These are phyloP conservation scores for Wickerhamiella vanderwaltii DNA, from an alignment of 805 yeast species.

Conservation along the genomic window DNA sequence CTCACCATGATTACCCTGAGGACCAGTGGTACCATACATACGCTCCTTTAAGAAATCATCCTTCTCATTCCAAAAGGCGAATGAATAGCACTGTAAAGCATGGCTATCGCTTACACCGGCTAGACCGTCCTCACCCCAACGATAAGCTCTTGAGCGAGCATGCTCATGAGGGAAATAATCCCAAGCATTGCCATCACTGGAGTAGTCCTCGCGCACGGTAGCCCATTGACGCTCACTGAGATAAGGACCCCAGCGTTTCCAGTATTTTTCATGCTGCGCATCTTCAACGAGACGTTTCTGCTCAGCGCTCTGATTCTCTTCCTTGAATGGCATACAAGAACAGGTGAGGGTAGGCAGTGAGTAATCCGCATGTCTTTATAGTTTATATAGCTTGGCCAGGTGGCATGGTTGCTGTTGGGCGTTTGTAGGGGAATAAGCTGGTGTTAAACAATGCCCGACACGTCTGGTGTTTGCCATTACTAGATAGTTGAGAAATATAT, in stretches of 20 bases:
- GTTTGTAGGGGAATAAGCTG: too few species aligned
- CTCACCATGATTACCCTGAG: slow-evolving; percentile 92
- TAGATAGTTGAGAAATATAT: too few species aligned
- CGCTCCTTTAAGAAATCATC: slow-evolving; percentile 79
- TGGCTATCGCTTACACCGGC: slow-evolving; percentile 82
- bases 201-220: slow-evolving; percentile 67
- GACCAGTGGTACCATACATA: slow-evolving; percentile 78
- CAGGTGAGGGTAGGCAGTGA: too few species aligned
- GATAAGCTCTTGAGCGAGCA: slow-evolving; percentile 62
- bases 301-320: slow-evolving; percentile 25
- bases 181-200: slow-evolving; percentile 84
- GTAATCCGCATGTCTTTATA: too few species aligned
- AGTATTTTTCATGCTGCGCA: slow-evolving; percentile 36
- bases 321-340: too few species aligned
- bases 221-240: slow-evolving; percentile 79
- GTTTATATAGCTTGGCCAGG: too few species aligned
- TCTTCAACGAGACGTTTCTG: slow-evolving; percentile 35
- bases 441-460: too few species aligned
- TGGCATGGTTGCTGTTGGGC: too few species aligned
- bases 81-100: slow-evolving; percentile 59
- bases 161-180: slow-evolving; percentile 75
- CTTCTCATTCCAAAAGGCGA: slow-evolving; percentile 86
- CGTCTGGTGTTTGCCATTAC: too few species aligned
- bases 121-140: slow-evolving; percentile 96
- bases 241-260: slow-evolving; percentile 89